Evolutionary conservation across 768 basidiomycete species (phyloP), one percentile per base, ranked within the genome.

Genomic region (Strobilomyces confusus): DNA sequence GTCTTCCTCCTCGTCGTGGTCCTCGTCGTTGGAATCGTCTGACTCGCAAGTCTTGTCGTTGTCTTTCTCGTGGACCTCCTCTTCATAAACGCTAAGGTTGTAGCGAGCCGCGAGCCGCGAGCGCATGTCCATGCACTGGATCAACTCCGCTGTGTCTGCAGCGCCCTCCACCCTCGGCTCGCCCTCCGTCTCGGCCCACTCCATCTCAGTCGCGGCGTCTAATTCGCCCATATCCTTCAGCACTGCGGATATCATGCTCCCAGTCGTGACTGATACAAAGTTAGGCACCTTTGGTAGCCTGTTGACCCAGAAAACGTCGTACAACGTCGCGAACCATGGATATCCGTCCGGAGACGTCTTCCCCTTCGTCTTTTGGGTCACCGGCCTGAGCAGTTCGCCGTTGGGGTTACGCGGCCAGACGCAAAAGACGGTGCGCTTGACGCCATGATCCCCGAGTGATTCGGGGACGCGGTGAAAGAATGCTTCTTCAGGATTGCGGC

Each of bases 241-340:
- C 12, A 22, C 50, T 6, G 48, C 42, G 12, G 50, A 33, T 5
- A 68, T n/a, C 22, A 38, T 56, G 34, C 66, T 70, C 36, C 66
- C 63, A 0, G 64, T 58, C 50, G 53, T 52, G 9, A 33, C 33
- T 13, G 60, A 38, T 0, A 55, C n/a, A 3, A 17, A 4, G 8
- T 0, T 0, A 0, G 1, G 14, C 1, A 20, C 3, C 0, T 9
- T 0, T 0, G 64, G 66, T 1, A 62, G 0, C 23, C 45, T 47
- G 29, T 19, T 5, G 19, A 67, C 61, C 5, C 20, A 0, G 33
- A 40, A 70, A 33, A 70, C 48, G 33, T 71, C 69, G 32, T 58
- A 64, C 12, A 70, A 47, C 9, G 68, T 69, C 0, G 56, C 66
- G 4, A 57, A 68, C 69, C 69, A 70, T 7, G 54, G 43, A 33